Conservation (phyloP, 768 basidiomycete genomes). For the Hysterangium stoloniferum region DNA sequence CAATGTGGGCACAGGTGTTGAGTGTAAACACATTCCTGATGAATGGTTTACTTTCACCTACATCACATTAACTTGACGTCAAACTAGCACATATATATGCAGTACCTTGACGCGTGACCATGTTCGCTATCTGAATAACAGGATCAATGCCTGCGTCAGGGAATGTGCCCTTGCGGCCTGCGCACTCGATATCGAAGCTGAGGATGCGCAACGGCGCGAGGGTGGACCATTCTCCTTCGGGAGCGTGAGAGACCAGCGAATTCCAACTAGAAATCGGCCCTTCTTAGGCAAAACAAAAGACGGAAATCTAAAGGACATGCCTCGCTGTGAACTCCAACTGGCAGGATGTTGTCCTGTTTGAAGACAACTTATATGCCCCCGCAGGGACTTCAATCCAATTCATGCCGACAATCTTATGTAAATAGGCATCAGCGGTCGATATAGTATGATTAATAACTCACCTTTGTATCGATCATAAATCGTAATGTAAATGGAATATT, state of each 20-base stretch:
- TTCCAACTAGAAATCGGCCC: slow-evolving; percentile 53
- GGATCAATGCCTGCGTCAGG: slow-evolving; percentile 88
- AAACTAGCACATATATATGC: too few relatives aligned
- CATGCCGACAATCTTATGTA: slow-evolving; percentile 84
- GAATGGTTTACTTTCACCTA: slow-evolving; percentile 89
- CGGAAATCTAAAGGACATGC: slow-evolving; percentile 33
- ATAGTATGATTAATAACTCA: slow-evolving; percentile 22
- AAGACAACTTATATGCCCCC: slow-evolving; percentile 66
- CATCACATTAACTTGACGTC: slow-evolving; percentile 10
- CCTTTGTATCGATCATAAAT: slow-evolving; percentile 98
- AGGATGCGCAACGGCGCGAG: slow-evolving; percentile 90
- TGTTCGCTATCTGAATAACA: slow-evolving; percentile 97
- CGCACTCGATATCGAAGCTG: slow-evolving; percentile 99
- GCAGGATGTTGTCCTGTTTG: slow-evolving; percentile 66
- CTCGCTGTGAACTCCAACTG: slow-evolving; percentile 80
- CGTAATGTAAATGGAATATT: slow-evolving; percentile 87
- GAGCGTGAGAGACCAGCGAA: slow-evolving; percentile 79
- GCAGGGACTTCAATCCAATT: slow-evolving; percentile 95
- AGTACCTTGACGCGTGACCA: slow-evolving; percentile 98
- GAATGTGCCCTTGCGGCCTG: slow-evolving; percentile 94
- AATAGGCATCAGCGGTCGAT: background rate
- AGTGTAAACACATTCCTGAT: slow-evolving; percentile 95
- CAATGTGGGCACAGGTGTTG: slow-evolving; percentile 89
- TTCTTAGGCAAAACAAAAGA: slow-evolving; percentile 7
- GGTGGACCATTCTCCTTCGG: slow-evolving; percentile 88